Conservation (phyloP, 2,329 filamentous ascomycete genomes). For the Cordyceps militaris region DNA sequence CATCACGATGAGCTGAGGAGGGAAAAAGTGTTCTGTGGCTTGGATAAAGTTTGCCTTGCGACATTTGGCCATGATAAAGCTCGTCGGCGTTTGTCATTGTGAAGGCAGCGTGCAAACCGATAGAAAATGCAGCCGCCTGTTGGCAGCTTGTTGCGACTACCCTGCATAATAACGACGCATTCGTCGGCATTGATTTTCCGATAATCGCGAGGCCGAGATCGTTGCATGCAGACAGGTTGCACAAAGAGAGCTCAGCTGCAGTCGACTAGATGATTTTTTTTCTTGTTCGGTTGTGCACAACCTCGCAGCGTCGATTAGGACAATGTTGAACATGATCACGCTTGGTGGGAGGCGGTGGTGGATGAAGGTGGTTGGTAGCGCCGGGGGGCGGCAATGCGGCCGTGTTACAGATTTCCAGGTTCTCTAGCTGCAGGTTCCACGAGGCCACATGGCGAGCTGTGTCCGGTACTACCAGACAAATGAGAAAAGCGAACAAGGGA, state of each 20-base stretch:
- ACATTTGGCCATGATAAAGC: no score
- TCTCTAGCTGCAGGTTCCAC: slow-evolving; percentile 5
- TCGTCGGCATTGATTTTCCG: not conserved
- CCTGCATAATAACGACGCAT: not conserved
- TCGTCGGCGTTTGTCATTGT: no score
- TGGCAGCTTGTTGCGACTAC: not conserved
- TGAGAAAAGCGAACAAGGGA: not conserved
- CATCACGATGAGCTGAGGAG: no score
- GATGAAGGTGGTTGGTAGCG: not conserved
- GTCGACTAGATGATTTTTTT: not conserved
- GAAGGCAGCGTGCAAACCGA: no score
- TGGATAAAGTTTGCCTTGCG: no score
- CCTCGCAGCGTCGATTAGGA: not conserved
- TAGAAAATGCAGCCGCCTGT: not conserved
- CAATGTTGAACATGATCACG: not conserved
- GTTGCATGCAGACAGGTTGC: not conserved
- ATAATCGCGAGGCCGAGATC: not conserved
- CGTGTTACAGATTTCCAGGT: not conserved
- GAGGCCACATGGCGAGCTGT: not conserved
- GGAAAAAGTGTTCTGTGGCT: no score
- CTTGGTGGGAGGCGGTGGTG: no score
- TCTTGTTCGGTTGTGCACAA: no score
- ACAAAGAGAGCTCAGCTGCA: not conserved
- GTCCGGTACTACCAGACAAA: not conserved
- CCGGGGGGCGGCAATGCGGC: not conserved